A percentile compares a stretch with the other conserved stretches of the same genome.
phyloP scores from a whole-genome alignment of 140 eudicot genomes.

The Eryngium alpinum region DNA sequence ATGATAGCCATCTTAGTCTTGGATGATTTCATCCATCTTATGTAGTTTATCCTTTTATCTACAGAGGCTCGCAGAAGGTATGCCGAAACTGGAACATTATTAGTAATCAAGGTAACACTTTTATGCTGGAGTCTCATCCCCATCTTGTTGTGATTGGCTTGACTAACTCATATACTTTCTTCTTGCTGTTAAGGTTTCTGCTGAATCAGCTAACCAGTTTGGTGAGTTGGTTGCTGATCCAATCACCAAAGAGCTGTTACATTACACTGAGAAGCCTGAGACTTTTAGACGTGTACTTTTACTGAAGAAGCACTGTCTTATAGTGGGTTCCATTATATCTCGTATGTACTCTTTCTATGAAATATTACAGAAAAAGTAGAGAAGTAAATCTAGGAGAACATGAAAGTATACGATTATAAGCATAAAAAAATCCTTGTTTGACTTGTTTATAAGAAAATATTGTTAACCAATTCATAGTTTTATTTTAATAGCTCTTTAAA shows the following conservation, averaged over 20 bases:
- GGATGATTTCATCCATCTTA: too few relatives aligned
- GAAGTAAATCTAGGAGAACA: too few relatives aligned
- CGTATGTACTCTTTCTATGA: too few relatives aligned
- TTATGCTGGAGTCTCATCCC: neutral
- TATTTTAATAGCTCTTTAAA: too few relatives aligned
- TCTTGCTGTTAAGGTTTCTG: conserved; percentile 63
- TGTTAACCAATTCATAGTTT: too few relatives aligned
- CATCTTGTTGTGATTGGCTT: neutral
- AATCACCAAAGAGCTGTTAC: conserved; percentile 71
- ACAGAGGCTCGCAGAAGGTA: conserved; percentile 72
- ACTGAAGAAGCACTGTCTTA: neutral
- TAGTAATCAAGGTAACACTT: conserved; percentile 65
- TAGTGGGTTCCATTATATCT: too few relatives aligned
- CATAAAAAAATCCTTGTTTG: too few relatives aligned
- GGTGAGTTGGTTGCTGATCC: conserved; percentile 97
- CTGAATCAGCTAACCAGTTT: conserved; percentile 88
- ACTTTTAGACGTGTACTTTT: conserved; percentile 72
- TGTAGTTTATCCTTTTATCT: neutral
- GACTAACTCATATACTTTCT: neutral
- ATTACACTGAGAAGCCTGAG: conserved; percentile 96
- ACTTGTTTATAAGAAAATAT: too few relatives aligned
- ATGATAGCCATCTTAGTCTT: neutral
- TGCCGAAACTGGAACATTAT: conserved; percentile 78
- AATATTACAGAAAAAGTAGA: too few relatives aligned
- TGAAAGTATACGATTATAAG: too few relatives aligned